Base-by-base conservation (phyloP, 345 rosid species). In the Ceriops tagal region DNA sequence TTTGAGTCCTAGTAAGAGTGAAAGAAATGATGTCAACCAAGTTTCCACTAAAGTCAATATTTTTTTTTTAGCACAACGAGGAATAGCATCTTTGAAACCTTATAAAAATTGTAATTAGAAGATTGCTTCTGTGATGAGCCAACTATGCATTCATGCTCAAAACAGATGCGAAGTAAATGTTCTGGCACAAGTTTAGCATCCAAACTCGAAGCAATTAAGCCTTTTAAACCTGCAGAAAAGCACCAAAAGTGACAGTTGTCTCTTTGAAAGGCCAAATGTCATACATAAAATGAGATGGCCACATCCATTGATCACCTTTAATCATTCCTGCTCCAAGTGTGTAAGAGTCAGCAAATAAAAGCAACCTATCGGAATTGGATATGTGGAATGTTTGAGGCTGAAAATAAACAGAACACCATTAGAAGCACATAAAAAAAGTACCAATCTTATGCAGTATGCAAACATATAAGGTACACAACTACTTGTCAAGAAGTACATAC, bases 111-210 rank as follows among this genome's bases (percentile, higher is more conserved):
- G 81, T 86, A 87, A 81, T 70, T 80, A 56, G 65, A 27, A 70
- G 81, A 78, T 66, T 79, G 68, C 66, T 73, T 78, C 66, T 61
- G 71, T 73, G 79, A 30, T 56, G 84, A 78, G 76, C 75, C 73
- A 75, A 74, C 80, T 67, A 60, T 69, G 53, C 60, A 72, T 57
- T 91, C 80, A 66, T 88, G 81, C 79, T 89, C 90, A 69, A 85
- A 71, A 82, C 88, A 85, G 69, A 91, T 83, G 59, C 88, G 88
- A 68, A 95, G 86, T 62, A 88, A 51, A 77, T 92, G 96, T 83
- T 95, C 99, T 35, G 91, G 95, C 46, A 82, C 76, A 79, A 95
- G 96, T 75, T 81, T 85, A 63, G 88, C 75, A 79, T 95, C 99
- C 82, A 95, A 77, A 61, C 69, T 67, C 18, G 93, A 88, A 75